phyloP scores from a whole-genome alignment of 108 stramenopile species.

The Cyclotella cryptica region DNA sequence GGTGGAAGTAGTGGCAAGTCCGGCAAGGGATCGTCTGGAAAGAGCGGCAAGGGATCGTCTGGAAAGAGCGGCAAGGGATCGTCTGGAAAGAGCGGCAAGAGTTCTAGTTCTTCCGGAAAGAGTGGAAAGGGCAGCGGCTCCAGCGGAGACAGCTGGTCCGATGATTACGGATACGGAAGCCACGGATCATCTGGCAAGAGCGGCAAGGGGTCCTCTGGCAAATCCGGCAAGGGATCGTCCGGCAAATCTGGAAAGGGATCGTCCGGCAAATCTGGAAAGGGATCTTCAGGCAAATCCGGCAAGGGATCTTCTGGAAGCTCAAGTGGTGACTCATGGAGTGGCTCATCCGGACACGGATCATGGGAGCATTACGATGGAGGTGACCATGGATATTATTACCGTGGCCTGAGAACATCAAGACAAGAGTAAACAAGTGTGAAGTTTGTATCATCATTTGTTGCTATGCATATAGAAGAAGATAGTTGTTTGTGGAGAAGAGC shows the following conservation, averaged over 20 bases:
- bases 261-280: neutral
- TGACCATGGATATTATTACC: constrained; percentile 2
- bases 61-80: neutral
- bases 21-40: neutral
- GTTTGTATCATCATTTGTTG: neutral
- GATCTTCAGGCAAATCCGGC: neutral
- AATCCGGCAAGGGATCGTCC: neutral
- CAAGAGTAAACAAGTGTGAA: constrained; percentile 1
- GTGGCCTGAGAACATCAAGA: constrained; percentile 12
- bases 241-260: constrained; percentile 4
- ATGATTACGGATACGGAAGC: neutral
- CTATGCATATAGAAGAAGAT: neutral
- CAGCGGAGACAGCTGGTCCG: too few relatives aligned
- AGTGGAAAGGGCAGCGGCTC: neutral
- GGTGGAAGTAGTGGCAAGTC: neutral
- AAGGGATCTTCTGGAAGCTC: neutral
- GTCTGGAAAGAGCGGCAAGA: neutral
- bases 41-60: too few relatives aligned
- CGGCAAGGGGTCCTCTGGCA: neutral
- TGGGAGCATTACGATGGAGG: neutral
- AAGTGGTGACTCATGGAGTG: neutral
- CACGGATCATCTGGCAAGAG: neutral
- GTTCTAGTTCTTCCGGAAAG: neutral
- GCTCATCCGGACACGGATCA: neutral
- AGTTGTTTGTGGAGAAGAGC: neutral